A percentile compares a stretch with the other conserved stretches of the same genome.
These are phyloP conservation scores for Skeletonema menzelii DNA, from an alignment of 108 stramenopile genomes.

Conservation along the genomic window DNA sequence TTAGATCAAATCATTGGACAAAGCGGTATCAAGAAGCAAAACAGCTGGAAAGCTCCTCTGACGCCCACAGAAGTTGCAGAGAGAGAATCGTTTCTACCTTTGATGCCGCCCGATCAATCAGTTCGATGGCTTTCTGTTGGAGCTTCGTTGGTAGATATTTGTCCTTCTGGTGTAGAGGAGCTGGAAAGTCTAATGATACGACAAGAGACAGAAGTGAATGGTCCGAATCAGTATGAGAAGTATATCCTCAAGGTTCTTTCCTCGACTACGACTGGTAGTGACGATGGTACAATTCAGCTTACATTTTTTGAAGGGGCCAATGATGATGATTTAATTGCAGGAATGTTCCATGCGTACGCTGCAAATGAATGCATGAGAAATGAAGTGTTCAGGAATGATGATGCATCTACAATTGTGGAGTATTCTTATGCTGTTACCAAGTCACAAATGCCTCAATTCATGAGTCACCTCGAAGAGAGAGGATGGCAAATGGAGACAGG, in stretches of 20 bases:
- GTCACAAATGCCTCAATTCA: constrained; percentile 14
- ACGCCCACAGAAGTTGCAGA: constrained; percentile 59
- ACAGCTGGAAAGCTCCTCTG: constrained; percentile 8
- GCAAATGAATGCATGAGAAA: constrained; percentile 11
- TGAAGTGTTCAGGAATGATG: background rate
- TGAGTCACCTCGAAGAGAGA: constrained; percentile 10
- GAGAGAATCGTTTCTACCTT: constrained; percentile 66
- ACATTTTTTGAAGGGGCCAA: constrained; percentile 51
- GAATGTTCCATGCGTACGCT: constrained; percentile 70
- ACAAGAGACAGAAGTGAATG: background rate
- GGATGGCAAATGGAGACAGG: constrained; percentile 46
- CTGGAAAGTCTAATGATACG: constrained; percentile 18
- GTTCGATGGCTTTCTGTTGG: constrained; percentile 65
- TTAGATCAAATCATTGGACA: constrained; percentile 9
- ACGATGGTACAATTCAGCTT: constrained; percentile 21
- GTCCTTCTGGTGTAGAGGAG: constrained; percentile 46
- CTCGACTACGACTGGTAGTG: background rate
- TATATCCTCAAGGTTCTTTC: constrained; percentile 33
- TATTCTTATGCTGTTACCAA: constrained; percentile 1
- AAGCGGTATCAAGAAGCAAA: background rate
- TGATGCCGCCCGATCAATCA: constrained; percentile 42
- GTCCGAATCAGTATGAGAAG: constrained; percentile 17
- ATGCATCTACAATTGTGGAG: background rate
- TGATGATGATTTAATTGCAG: constrained; percentile 61
- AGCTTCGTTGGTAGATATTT: constrained; percentile 42